These are phyloP conservation scores for Trametes sanguinea DNA, from an alignment of 768 basidiomycete species.

Conservation along the genomic window DNA sequence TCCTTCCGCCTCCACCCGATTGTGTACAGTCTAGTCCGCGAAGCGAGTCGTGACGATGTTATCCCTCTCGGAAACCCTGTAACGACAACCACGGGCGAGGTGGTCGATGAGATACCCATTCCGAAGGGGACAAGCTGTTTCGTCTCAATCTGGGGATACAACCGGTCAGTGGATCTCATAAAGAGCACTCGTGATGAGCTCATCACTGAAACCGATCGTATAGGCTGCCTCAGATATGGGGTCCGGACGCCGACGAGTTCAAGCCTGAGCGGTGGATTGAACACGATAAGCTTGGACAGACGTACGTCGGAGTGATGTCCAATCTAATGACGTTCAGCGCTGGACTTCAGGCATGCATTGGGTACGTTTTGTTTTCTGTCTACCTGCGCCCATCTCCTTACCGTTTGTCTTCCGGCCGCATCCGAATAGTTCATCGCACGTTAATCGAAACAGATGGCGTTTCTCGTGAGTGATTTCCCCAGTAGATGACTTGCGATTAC, in stretches of 20 bases:
- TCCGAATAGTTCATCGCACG: neutral
- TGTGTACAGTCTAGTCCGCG: constrained; percentile 21
- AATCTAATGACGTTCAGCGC: constrained; percentile 21
- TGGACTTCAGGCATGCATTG: constrained; percentile 27
- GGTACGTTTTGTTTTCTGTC: neutral
- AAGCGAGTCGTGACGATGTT: constrained; percentile 26
- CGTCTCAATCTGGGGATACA: constrained; percentile 35
- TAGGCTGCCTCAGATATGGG: constrained; percentile 34
- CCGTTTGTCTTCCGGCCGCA: neutral
- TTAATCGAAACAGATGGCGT: constrained; percentile 25
- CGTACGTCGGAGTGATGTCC: constrained; percentile 22
- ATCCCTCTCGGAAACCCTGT: constrained; percentile 25
- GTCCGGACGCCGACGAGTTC: constrained; percentile 34
- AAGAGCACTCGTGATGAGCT: neutral
- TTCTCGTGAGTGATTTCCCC: constrained; percentile 33
- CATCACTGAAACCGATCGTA: neutral
- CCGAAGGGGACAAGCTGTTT: constrained; percentile 29
- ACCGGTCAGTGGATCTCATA: constrained; percentile 29
- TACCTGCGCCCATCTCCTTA: neutral
- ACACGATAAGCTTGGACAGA: constrained; percentile 20
- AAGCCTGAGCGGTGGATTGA: constrained; percentile 33
- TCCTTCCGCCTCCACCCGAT: constrained; percentile 28
- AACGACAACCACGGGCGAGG: constrained; percentile 13
- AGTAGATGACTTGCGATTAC: too few relatives aligned
- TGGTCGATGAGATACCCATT: constrained; percentile 31